Percentiles rank a stretch among this genome's conserved stretches.
Conservation (phyloP, 441 rosid genomes). For the Breynia disticha region DNA sequence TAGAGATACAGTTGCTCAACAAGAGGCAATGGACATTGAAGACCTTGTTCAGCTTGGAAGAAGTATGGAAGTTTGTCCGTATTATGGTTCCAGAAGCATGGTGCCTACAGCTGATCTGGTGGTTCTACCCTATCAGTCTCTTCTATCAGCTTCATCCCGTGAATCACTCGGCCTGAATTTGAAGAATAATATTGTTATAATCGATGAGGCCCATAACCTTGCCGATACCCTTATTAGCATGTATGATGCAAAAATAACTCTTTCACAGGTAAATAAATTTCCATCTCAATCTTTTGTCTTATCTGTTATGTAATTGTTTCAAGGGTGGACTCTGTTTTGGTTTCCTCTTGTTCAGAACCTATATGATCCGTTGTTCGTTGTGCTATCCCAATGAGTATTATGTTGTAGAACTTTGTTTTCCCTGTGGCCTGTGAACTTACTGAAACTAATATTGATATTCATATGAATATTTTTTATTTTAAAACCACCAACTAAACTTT, state of each 20-base stretch:
- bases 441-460: background rate
- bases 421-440: no score
- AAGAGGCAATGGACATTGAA: slow-evolving; percentile 79
- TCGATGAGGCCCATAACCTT: slow-evolving; percentile 97
- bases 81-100: slow-evolving; percentile 83
- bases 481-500: background rate
- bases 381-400: no score
- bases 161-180: slow-evolving; percentile 78
- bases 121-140: slow-evolving; percentile 93
- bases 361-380: slow-evolving; percentile 1
- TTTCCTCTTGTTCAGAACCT: background rate
- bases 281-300: slow-evolving; percentile 8
- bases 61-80: slow-evolving; percentile 73
- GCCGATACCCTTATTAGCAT: slow-evolving; percentile 92
- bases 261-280: slow-evolving; percentile 44
- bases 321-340: background rate
- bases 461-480: no score
- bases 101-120: slow-evolving; percentile 76
- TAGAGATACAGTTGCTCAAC: slow-evolving; percentile 42
- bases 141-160: slow-evolving; percentile 83
- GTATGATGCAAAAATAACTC: slow-evolving; percentile 74
- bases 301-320: background rate
- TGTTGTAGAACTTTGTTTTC: background rate
- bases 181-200: slow-evolving; percentile 72
- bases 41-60: slow-evolving; percentile 78